Percentiles rank a stretch among this genome's conserved stretches.
These are phyloP conservation scores for Myriosclerotinia duriaeana DNA, from an alignment of 2,329 filamentous ascomycete genomes.

Conservation along the genomic window DNA sequence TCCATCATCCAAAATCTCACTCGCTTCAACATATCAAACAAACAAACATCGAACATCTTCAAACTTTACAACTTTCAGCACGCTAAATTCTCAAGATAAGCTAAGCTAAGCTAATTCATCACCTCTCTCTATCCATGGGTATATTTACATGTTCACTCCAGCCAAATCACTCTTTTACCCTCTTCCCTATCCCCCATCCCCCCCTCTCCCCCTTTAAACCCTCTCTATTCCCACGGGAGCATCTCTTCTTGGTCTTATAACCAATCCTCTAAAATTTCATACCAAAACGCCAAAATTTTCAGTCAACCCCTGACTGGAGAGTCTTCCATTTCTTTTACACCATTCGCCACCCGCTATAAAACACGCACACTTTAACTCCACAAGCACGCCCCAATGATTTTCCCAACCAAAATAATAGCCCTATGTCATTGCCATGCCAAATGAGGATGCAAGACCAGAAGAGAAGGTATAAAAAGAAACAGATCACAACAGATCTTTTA, in stretches of 20 bases:
- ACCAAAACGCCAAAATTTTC: neutral
- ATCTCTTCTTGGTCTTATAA: neutral
- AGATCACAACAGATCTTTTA: slow-evolving; percentile 35
- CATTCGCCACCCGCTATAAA: slow-evolving; percentile 7
- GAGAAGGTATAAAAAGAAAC: neutral
- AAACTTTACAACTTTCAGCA: no score
- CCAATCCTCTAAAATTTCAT: neutral
- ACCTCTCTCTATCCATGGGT: no score
- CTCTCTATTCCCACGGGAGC: neutral
- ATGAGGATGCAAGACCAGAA: neutral
- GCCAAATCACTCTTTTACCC: no score
- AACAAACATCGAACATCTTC: no score
- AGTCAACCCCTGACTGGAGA: neutral
- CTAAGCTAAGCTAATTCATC: no score
- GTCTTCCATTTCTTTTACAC: slow-evolving; percentile 2
- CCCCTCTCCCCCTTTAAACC: no score
- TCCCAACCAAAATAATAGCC: neutral
- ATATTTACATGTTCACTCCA: no score
- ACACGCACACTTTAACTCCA: neutral
- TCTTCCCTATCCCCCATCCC: no score
- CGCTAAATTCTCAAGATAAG: no score
- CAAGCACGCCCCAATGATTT: neutral
- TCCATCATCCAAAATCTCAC: no score
- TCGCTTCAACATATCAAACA: no score
- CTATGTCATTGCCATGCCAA: neutral